Evolutionary conservation across 139 green algal genomes (phyloP), one percentile per base, ranked within the genome.

Genomic region (Coelastrella sp.): DNA sequence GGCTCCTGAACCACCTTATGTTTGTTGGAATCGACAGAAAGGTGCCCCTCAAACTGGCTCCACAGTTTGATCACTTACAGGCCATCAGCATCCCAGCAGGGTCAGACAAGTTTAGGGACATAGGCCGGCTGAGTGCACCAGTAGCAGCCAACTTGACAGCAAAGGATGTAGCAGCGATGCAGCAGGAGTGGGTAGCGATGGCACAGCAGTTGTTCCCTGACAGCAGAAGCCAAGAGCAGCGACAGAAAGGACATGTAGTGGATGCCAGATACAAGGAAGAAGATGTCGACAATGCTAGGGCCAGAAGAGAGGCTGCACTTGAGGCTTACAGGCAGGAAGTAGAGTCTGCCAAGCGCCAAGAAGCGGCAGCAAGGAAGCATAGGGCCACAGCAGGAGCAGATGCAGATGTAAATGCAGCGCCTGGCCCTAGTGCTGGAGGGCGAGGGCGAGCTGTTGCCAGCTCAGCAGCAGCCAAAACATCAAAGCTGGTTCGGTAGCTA

Each of bases 11-110:
- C 89, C 92, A 96, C 82, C 86, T 95, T 35, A 87, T 92, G 13
- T 96, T 96, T 86, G 91, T 78, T 4, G 92, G 93, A 3, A 85
- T 94, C 32, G 92, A 95, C 50, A 91, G 92, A 32, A 94, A 91
- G 84, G 87, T 93, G 89, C 48, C 81, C 11, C 63, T 90, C 27
- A 92, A 90, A 37, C 81, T 87, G 48, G 59, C 77, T 34, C 84
- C 83, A 2, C 77, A 89, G 64, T 60, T 59, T 23, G 90, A 93
- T 68, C 90, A 92, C 79, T 34, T 89, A 45, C 66, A 59, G 8
- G 71, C 86, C 2, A 79, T 94, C 15, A 91, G 91, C 86, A 73
- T 94, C 8, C 72, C 72, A 67, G 72, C 72, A 67, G 90, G 91
- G 1, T 43, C 43, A 2, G 92, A 95, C 85, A 85, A 84, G 23